Evolutionary conservation across 2,329 filamentous ascomycete species (phyloP).

Genomic region (Lasiodiplodia hormozganensis): DNA sequence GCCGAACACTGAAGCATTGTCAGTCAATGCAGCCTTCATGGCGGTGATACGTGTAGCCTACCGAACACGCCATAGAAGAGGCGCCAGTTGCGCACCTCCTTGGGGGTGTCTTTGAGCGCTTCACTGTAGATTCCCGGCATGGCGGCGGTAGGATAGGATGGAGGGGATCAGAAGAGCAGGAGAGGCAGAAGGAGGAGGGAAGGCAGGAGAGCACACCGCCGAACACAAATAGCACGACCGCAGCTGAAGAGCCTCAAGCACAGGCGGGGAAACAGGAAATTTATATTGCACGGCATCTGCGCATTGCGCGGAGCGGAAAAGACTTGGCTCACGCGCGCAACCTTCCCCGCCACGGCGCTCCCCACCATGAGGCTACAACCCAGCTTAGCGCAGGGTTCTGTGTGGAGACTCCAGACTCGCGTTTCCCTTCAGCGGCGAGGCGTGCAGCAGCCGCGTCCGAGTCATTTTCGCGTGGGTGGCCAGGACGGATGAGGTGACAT

Average conservation of each 20-base stretch:
- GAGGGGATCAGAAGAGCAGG: not conserved
- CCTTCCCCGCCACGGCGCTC: constrained; percentile 5
- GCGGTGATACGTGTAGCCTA: constrained; percentile 31
- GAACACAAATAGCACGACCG: constrained; percentile 16
- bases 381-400: constrained; percentile 1
- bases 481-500: constrained; percentile 12
- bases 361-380: constrained; percentile 4
- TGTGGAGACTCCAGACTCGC: constrained; percentile 17
- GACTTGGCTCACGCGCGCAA: constrained; percentile 17
- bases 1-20: constrained; percentile 58
- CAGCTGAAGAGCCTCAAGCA: not conserved
- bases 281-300: constrained; percentile 16
- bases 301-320: constrained; percentile 12
- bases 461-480: constrained; percentile 5
- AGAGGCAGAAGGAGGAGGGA: not conserved
- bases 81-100: constrained; percentile 76
- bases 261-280: not conserved
- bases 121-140: constrained; percentile 39
- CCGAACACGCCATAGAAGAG: constrained; percentile 76
- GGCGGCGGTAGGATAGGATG: not conserved
- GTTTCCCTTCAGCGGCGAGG: not conserved
- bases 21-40: not conserved
- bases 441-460: constrained; percentile 5
- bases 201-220: constrained; percentile 7
- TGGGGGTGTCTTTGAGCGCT: constrained; percentile 69